Evolutionary conservation across 2,329 filamentous ascomycete genomes (phyloP), one percentile per base, ranked within the genome.

Genomic region (Cephalotrichum gorgonifer): DNA sequence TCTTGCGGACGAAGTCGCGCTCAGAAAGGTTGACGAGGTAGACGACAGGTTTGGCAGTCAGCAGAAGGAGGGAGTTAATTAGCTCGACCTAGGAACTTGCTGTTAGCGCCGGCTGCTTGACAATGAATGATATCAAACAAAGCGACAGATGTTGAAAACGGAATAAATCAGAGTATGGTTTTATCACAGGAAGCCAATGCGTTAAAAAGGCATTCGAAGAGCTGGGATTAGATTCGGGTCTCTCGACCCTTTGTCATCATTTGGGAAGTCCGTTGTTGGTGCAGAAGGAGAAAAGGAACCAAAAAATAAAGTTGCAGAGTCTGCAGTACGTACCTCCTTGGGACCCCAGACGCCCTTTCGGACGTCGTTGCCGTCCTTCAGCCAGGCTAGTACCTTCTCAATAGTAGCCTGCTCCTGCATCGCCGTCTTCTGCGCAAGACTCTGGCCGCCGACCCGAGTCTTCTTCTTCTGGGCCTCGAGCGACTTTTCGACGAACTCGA

Each of bases 151-250:
- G 35, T n/a, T 6, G 17, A 48, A 47, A 17, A 15, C 6, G 43
- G 48, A 52, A 54, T 49, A 49, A 57, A 70, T 88, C 86, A 88
- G 86, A 81, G 66, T 72, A 71, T 76, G 23, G 79, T 72, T 75
- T 86, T 76, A 85, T 96, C 89, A 94, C 91, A 96, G 46, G 71
- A 65, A 81, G 79, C 76, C 75, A 85, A 75, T 63, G 77, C 78
- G 81, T 87, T 81, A 70, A 72, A 72, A 82, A 86, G 85, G 80
- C 78, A 81, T 84, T 97, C 91, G 85, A 95, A 86, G 93, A 98
- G 93, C 93, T 98, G 93, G 93, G 93, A 88, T 95, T 90, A 87
- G 75, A 76, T 78, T 89, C 86, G 86, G 90, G 88, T 87, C 78
- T 71, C 74, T 75, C 78, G 83, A 88, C 89, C 93, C 85, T 95